Conservation (phyloP, 2,329 filamentous ascomycete genomes). For the Triangularia setosa region DNA sequence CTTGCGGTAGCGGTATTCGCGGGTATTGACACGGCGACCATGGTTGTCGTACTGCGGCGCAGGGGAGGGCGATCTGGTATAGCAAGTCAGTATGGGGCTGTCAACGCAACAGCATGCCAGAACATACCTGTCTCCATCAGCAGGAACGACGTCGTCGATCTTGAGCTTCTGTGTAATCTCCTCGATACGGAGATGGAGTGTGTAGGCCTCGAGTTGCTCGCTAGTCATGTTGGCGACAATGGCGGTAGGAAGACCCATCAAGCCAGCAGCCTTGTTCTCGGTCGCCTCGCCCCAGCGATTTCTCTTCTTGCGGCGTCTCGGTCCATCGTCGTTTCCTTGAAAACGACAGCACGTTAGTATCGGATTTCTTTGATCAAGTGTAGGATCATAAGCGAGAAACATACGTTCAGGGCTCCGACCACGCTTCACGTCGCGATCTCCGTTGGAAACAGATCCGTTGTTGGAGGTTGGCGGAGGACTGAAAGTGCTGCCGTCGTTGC, state of each 20-base stretch:
- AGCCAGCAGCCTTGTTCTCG: conserved; percentile 96
- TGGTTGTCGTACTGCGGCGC: conserved; percentile 98
- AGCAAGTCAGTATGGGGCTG: conserved; percentile 20
- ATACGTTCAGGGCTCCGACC: conserved; percentile 86
- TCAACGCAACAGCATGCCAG: background rate
- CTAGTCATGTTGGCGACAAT: conserved; percentile 98
- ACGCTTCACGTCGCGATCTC: conserved; percentile 65
- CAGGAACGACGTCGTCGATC: conserved; percentile 97
- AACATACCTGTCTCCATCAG: conserved; percentile 87
- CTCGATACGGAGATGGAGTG: conserved; percentile 92
- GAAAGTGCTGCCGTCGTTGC: conserved; percentile 15
- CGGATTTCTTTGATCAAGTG: conserved; percentile 19
- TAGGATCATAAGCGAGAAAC: conserved; percentile 30
- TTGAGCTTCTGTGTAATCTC: conserved; percentile 99
- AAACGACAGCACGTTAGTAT: conserved; percentile 21
- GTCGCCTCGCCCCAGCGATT: conserved; percentile 97
- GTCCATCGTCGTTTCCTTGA: conserved; percentile 64
- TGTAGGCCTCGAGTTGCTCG: conserved; percentile 97
- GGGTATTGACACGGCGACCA: conserved; percentile 97
- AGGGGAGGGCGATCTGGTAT: conserved; percentile 80
- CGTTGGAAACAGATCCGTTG: conserved; percentile 20
- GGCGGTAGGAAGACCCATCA: conserved; percentile 95
- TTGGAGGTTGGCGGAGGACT: conserved; percentile 19
- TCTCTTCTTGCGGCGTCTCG: conserved; percentile 91
- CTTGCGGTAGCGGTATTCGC: conserved; percentile 98